Conservation (phyloP, 768 basidiomycete genomes). For the Neoboletus magnificus region DNA sequence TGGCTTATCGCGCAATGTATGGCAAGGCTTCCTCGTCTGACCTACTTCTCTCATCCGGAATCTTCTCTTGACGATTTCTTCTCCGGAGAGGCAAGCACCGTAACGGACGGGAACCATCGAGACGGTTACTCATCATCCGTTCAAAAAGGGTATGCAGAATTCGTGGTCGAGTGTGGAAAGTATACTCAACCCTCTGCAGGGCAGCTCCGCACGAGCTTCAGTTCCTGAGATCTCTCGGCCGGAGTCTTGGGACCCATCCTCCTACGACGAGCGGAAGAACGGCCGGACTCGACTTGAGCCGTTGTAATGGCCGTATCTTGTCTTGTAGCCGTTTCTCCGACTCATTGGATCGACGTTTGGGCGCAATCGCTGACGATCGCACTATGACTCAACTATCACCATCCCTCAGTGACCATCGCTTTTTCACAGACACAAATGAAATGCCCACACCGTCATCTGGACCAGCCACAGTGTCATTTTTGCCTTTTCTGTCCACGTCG, state of each 20-base stretch:
- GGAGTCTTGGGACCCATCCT: not conserved
- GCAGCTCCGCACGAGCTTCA: constrained; percentile 5
- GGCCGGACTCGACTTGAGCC: not conserved
- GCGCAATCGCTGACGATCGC: not conserved
- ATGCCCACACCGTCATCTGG: not conserved
- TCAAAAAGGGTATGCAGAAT: not conserved
- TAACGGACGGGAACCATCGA: not conserved
- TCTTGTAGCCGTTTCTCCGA: not conserved
- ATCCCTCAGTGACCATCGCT: not conserved
- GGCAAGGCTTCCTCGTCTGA: constrained; percentile 5
- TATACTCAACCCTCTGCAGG: not conserved
- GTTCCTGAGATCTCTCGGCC: constrained; percentile 3
- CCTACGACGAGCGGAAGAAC: not conserved
- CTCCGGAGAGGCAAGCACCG: not conserved
- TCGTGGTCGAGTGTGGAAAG: not conserved
- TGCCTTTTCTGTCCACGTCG: not conserved
- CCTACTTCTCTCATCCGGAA: constrained; percentile 14
- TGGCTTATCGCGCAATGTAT: constrained; percentile 15
- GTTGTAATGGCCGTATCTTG: not conserved
- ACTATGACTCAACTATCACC: not conserved
- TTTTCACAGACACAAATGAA: not conserved
- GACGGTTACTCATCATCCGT: not conserved
- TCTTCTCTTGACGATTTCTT: constrained; percentile 15
- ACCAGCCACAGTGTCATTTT: not conserved
- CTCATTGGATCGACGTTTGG: not conserved